Evolutionary conservation across 441 rosid species (phyloP), one percentile per base, ranked within the genome.

Genomic region (Adansonia gregorii): DNA sequence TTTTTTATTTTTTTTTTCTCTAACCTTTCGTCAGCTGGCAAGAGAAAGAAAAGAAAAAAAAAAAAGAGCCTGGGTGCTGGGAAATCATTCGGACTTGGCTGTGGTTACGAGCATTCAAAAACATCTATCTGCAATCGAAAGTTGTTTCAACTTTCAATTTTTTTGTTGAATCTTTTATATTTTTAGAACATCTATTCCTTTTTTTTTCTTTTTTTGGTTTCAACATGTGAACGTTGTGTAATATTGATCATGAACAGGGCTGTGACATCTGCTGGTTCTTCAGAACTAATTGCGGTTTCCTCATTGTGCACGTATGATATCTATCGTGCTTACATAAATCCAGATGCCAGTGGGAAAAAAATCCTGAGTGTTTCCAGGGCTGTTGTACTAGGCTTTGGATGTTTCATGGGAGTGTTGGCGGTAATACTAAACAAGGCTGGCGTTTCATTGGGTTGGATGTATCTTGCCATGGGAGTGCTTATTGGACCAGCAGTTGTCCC

Each of bases 371-470:
- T 95, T 2, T 93, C 99, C 14, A 91, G 98, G 78, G 83, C 76
- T 0, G 87, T 92, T 2, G 88, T 95, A 80, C 84, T 93, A 2
- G 90, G 89, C 45, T 95, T 95, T 12, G 99, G 99, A 59, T 92
- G 99, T 76, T 93, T 95, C 86, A 95, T 93, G 99, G 99, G 99
- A 82, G 67, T 95, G 70, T 84, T 95, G 58, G 98, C 99, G 17
- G 92, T 91, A 12, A 86, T 89, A 31, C 85, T 93, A 72, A 95
- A 95, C 87, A 90, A 88, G 83, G 96, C 87, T 0, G 99, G 98
- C 22, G 96, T 95, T n/a, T 92, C 99, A 3, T 84, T 93, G 0
- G 98, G 96, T 48, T 95, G 99, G 99, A 92, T 95, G 99, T 93
- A 95, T 79, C 94, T 95, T 0, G 98, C 97, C 2, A 93, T 73